Conservation (phyloP, 139 green algal species). For the Edaphochlamys debaryana region DNA sequence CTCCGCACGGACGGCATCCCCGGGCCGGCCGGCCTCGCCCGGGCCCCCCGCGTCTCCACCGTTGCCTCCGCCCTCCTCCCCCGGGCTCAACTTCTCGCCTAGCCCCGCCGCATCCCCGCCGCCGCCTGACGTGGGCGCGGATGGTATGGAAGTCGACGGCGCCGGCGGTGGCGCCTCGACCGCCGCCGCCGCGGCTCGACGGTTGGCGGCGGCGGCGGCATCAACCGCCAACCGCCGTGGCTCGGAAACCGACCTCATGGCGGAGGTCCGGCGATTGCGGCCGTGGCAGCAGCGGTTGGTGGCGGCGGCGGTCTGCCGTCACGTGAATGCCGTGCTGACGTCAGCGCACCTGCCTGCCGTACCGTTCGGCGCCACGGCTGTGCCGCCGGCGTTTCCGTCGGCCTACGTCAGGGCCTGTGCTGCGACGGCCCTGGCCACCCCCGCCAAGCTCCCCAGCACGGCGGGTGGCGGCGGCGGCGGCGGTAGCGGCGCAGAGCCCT, state of each 20-base stretch:
- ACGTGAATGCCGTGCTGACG: slow-evolving; percentile 17
- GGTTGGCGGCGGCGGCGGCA: background rate
- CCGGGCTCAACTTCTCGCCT: background rate
- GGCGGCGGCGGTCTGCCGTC: slow-evolving; percentile 4
- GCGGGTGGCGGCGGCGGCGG: background rate
- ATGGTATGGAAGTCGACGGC: slow-evolving; percentile 15
- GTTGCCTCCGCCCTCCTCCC: background rate
- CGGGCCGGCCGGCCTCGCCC: background rate
- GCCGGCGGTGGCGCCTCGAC: background rate
- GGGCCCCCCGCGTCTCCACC: background rate
- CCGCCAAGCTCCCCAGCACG: background rate
- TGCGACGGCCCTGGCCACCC: background rate
- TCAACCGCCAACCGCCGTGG: background rate
- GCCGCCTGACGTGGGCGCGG: background rate
- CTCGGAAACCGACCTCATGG: background rate
- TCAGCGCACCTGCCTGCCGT: slow-evolving; percentile 11
- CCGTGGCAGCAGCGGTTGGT: slow-evolving; percentile 32
- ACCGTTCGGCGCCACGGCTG: slow-evolving; percentile 18
- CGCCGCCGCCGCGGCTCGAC: background rate
- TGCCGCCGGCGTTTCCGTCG: slow-evolving; percentile 6
- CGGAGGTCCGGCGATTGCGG: slow-evolving; percentile 15
- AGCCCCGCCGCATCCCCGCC: slow-evolving; percentile 6
- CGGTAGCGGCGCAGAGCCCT: background rate
- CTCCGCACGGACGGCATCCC: background rate
- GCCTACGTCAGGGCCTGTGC: slow-evolving; percentile 13